phyloP scores from a whole-genome alignment of 108 stramenopile species.

The Pseudonitzschia multistriata region DNA sequence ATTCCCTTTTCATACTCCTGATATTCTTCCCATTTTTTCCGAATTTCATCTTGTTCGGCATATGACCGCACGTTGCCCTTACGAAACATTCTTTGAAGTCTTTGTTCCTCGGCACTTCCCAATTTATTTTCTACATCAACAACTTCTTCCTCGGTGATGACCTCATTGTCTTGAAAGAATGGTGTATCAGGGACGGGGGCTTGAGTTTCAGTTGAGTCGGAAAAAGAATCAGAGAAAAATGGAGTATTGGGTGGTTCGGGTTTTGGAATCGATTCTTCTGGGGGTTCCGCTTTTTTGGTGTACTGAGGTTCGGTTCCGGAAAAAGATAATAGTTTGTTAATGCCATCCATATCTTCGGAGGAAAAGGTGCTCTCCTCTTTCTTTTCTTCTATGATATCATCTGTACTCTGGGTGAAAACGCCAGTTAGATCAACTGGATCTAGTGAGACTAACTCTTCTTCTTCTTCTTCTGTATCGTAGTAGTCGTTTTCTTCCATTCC shows the following conservation, averaged over 20 bases:
- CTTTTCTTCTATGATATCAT: slow-evolving; percentile 5
- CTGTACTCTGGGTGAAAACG: slow-evolving; percentile 24
- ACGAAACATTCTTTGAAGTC: slow-evolving; percentile 47
- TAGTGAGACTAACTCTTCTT: slow-evolving; percentile 9
- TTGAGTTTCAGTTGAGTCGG: slow-evolving; percentile 4
- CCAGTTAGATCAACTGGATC: slow-evolving; percentile 44
- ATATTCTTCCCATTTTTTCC: slow-evolving; percentile 60
- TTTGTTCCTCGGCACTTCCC: slow-evolving; percentile 72
- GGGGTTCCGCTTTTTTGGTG: background rate
- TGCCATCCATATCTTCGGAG: slow-evolving; percentile 11
- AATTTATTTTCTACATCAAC: slow-evolving; percentile 32
- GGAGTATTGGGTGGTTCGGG: slow-evolving; percentile 32
- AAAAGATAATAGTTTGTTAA: slow-evolving; percentile 15
- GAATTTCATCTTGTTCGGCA: slow-evolving; percentile 61
- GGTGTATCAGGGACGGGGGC: slow-evolving; percentile 45
- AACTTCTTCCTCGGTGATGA: slow-evolving; percentile 5
- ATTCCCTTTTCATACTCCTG: slow-evolving; percentile 44
- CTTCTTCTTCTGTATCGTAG: slow-evolving; percentile 32
- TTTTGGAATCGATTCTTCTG: background rate
- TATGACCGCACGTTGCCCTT: slow-evolving; percentile 54
- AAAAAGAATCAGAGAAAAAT: slow-evolving; percentile 27
- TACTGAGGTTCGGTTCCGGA: background rate
- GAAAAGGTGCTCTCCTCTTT: slow-evolving; percentile 5
- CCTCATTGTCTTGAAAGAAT: slow-evolving; percentile 40
- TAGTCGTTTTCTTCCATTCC: slow-evolving; percentile 38